Base-by-base conservation (phyloP, 768 basidiomycete species). In the Cyathus striatus region DNA sequence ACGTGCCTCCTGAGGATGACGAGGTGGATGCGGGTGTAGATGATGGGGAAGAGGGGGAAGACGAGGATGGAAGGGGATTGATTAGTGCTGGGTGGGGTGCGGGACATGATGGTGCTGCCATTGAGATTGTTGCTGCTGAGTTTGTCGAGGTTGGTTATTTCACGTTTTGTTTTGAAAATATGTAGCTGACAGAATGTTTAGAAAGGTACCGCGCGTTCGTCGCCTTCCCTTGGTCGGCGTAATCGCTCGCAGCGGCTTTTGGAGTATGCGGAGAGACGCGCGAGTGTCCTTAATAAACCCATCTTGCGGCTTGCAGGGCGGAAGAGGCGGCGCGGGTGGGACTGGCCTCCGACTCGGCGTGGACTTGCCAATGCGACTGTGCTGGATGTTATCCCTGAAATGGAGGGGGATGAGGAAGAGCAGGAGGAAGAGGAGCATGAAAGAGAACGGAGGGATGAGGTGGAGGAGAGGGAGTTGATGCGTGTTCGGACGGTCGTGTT, bases 81-180 rank as follows among this genome's bases (percentile, higher is more conserved):
- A 64, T 73, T n/a, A 85, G 83, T 58, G 81, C 77, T 6, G 77
- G 77, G 0, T 87, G 86, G 87, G 85, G 86, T n/a, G 78, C 75
- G 49, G 79, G 81, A 2, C 87, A 88, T 49, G 86, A 87, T 47
- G 87, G 86, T 20, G 79, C 81, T 52, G 84, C 81, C 20, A 73
- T 87, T 51, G 87, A 87, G 65, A 73, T 89, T 41, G 58, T 88
- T 14, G 68, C 65, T 20, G 83, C 78, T 14, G 70, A 78, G 49
- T 80, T 85, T 55, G 72, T 79, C 36, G 68, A 79, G 70, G 87
- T 87, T 49, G 25, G 78, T 56, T 4, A 36, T 37, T 37, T 51
- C 49, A 35, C 18, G 34, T 43, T 48, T 9, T 25, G 4, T 32
- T 18, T 30, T 30, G 27, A 30, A n/a, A 9, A 3, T n/a, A n/a